These are phyloP conservation scores for Neonectria faginata DNA, from an alignment of 2,329 filamentous ascomycete species.

Conservation along the genomic window DNA sequence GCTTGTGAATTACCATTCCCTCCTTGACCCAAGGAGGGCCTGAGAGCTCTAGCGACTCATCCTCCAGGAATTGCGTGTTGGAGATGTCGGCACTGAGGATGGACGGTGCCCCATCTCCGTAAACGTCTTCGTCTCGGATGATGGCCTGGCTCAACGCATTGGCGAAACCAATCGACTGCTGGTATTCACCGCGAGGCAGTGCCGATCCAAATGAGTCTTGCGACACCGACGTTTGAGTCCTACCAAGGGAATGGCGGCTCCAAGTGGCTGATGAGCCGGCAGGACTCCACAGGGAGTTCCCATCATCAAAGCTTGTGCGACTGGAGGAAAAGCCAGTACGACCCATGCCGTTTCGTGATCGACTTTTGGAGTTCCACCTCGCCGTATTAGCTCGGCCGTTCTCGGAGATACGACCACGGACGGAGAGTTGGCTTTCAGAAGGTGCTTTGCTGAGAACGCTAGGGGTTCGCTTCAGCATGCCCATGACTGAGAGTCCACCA, in stretches of 20 bases:
- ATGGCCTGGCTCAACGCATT: slow-evolving; percentile 97
- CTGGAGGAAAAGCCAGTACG: slow-evolving; percentile 88
- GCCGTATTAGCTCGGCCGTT: slow-evolving; percentile 64
- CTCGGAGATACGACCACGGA: slow-evolving; percentile 78
- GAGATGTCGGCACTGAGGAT: slow-evolving; percentile 71
- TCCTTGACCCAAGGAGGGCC: slow-evolving; percentile 99
- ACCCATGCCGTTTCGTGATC: slow-evolving; percentile 80
- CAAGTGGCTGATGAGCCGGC: slow-evolving; percentile 87
- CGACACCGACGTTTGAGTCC: slow-evolving; percentile 91
- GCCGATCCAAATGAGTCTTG: slow-evolving; percentile 89
- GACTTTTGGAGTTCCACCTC: slow-evolving; percentile 86
- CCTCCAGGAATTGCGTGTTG: slow-evolving; percentile 79
- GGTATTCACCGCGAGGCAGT: slow-evolving; percentile 82
- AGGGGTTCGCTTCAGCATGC: slow-evolving; percentile 84
- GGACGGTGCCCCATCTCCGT: slow-evolving; percentile 60
- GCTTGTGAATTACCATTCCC: slow-evolving; percentile 94
- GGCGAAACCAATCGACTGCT: slow-evolving; percentile 97
- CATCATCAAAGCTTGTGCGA: slow-evolving; percentile 93
- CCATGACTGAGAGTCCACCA: slow-evolving; percentile 78
- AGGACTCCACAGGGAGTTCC: slow-evolving; percentile 90
- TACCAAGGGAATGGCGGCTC: slow-evolving; percentile 93
- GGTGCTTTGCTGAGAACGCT: slow-evolving; percentile 94
- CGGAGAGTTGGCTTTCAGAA: slow-evolving; percentile 79
- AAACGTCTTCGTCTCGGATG: slow-evolving; percentile 84
- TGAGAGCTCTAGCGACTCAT: slow-evolving; percentile 89